These are phyloP conservation scores for Pulveroboletus sp. DNA, from an alignment of 768 basidiomycete species.

Conservation along the genomic window DNA sequence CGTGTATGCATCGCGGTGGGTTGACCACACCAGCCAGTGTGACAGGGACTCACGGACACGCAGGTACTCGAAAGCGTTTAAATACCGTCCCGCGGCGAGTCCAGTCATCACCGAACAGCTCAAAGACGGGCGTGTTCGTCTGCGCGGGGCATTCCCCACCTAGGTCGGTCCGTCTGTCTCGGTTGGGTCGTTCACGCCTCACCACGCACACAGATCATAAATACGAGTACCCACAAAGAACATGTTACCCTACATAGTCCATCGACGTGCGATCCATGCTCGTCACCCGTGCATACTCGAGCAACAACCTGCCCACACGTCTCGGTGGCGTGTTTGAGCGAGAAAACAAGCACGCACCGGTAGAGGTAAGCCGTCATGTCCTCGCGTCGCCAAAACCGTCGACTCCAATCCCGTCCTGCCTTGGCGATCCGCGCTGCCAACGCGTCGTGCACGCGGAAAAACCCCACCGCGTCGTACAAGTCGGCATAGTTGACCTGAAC, in stretches of 20 bases:
- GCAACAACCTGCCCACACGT: constrained; percentile 38
- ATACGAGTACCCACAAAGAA: no score
- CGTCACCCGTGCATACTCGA: constrained; percentile 56
- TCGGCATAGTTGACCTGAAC: constrained; percentile 64
- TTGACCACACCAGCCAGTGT: not conserved
- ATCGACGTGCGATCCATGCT: constrained; percentile 44
- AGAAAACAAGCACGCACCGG: constrained; percentile 49
- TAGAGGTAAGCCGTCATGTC: constrained; percentile 60
- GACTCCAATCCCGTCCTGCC: constrained; percentile 57
- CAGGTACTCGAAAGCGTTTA: constrained; percentile 83
- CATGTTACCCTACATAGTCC: constrained; percentile 31
- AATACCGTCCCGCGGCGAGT: constrained; percentile 81
- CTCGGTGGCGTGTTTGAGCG: rapidly evolving
- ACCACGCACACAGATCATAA: no score
- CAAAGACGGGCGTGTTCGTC: constrained; percentile 62
- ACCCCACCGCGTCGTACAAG: constrained; percentile 66
- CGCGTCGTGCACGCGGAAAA: constrained; percentile 70
- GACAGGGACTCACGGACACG: not conserved
- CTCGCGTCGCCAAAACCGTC: constrained; percentile 55
- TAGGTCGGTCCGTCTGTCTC: no score
- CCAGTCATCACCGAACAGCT: constrained; percentile 77
- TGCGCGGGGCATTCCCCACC: constrained; percentile 64
- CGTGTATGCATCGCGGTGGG: constrained; percentile 64
- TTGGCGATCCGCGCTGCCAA: constrained; percentile 55
- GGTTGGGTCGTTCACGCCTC: no score